Evolutionary conservation across 768 basidiomycete genomes (phyloP), one percentile per base, ranked within the genome.

Genomic region (Suillus luteus): DNA sequence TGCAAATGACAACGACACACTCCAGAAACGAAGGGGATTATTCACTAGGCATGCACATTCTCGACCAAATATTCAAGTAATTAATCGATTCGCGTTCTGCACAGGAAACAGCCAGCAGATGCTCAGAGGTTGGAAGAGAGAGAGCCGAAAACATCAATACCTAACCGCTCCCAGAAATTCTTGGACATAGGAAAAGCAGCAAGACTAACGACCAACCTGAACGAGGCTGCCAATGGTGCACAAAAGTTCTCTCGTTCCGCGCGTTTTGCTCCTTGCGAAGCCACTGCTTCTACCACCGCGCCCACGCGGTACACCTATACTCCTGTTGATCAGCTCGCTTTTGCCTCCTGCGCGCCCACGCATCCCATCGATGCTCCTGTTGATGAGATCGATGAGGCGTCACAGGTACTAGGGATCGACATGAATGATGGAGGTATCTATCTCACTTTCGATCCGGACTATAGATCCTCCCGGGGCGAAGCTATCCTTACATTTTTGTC

Each of bases 381-480:
- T 2, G 52, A 55, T 46, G 35, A n/a, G 38, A 14, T 22, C 35
- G 33, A 44, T 19, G 61, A 62, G n/a, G 15, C n/a, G 33, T 17
- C 24, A 59, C 67, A 65, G 51, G 62, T 66, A 17, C 40, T 60
- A 46, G 40, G 31, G 37, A 38, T 44, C 37, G 51, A 64, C 40
- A 5, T 44, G 12, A 65, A 75, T n/a, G 52, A 60, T 41, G 64
- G 67, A 24, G 72, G 65, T 19, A 73, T 75, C 43, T 76, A 73
- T 64, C 73, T 75, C 61, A 70, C 71, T 35, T 58, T 76, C 4
- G 72, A 75, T 60, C 63, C 73, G 8, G 55, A 62, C 33, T 68
- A 68, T 65, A 63, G 61, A 1, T 60, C 58, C 40, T 75, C 75
- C 31, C 46, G 46, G 59, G 73, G 65, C 1, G 70, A 72, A 33